Percentiles rank a stretch among this genome's conserved stretches.
Conservation (phyloP, 2,329 filamentous ascomycete species). For the Didymella sp. region DNA sequence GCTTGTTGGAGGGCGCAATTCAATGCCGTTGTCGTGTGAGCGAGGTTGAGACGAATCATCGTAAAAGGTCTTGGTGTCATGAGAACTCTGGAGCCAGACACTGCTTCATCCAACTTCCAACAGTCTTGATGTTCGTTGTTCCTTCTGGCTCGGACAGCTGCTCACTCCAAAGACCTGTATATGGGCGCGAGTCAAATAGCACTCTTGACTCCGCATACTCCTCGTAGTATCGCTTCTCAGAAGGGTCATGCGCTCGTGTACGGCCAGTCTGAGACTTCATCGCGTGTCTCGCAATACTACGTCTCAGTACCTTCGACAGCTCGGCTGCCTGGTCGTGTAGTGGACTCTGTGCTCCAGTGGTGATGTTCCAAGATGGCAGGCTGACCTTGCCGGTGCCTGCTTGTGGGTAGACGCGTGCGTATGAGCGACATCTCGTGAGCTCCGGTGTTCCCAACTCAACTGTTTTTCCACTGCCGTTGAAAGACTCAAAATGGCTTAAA, state of each 20-base stretch:
- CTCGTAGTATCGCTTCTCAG: constrained; percentile 41
- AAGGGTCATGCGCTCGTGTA: constrained; percentile 30
- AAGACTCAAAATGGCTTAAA: constrained; percentile 39
- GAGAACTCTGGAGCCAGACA: constrained; percentile 1
- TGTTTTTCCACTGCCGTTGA: constrained; percentile 17
- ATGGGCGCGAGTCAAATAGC: constrained; percentile 19
- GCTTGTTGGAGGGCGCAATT: neutral
- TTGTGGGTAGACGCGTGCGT: constrained; percentile 54
- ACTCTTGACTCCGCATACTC: constrained; percentile 35
- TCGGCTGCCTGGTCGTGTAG: constrained; percentile 53
- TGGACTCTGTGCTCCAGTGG: constrained; percentile 47
- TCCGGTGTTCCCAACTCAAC: constrained; percentile 28
- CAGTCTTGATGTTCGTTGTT: constrained; percentile 22
- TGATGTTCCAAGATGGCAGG: constrained; percentile 53
- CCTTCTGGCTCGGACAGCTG: constrained; percentile 16
- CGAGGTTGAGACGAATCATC: neutral
- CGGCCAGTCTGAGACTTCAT: constrained; percentile 36
- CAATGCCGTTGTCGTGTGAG: neutral
- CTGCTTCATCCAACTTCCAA: constrained; percentile 42
- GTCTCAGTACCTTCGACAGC: constrained; percentile 49
- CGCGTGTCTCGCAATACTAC: constrained; percentile 48
- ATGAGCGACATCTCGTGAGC: constrained; percentile 41
- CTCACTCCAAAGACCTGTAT: constrained; percentile 39
- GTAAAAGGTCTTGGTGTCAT: neutral
- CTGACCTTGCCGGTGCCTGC: constrained; percentile 45